Conservation (phyloP, 1,284 basidiomycete genomes). For the Xerocomus minutiporus region DNA sequence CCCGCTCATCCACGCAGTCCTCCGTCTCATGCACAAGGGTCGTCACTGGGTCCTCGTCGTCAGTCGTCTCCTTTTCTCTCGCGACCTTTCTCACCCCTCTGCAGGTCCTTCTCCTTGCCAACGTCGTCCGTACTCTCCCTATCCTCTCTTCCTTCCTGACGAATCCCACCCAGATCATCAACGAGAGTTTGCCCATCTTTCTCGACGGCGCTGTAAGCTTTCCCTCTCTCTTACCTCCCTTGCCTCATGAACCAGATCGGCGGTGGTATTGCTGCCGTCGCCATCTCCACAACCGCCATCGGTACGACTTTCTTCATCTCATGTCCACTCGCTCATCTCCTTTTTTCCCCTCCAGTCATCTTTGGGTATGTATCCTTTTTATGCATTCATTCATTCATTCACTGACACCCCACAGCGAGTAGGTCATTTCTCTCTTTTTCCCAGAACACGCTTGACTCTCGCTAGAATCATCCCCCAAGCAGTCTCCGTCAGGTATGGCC, state of each 20-base stretch:
- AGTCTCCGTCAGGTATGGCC: slow-evolving; percentile 84
- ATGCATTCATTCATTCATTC: background rate
- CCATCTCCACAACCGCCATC: slow-evolving; percentile 80
- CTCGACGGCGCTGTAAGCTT: slow-evolving; percentile 76
- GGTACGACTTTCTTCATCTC: slow-evolving; percentile 40
- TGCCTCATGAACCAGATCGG: slow-evolving; percentile 49
- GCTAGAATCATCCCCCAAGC: slow-evolving; percentile 85
- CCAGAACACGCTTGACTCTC: background rate
- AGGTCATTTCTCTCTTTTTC: slow-evolving; percentile 13
- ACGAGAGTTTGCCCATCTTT: slow-evolving; percentile 92
- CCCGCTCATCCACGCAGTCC: slow-evolving; percentile 42
- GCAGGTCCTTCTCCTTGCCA: slow-evolving; percentile 75
- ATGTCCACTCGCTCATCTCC: background rate
- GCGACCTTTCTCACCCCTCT: slow-evolving; percentile 1
- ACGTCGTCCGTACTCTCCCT: slow-evolving; percentile 61
- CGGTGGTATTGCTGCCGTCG: slow-evolving; percentile 80
- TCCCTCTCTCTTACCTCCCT: background rate
- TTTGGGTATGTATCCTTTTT: slow-evolving; percentile 59
- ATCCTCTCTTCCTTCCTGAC: slow-evolving; percentile 7
- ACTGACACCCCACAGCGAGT: slow-evolving; percentile 41
- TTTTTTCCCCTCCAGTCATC: slow-evolving; percentile 48
- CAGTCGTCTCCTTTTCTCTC: slow-evolving; percentile 28
- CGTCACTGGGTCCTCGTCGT: slow-evolving; percentile 95
- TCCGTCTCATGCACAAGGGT: slow-evolving; percentile 74
- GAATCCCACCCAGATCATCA: slow-evolving; percentile 59